Conservation (phyloP, 2,329 filamentous ascomycete genomes). For the Plenodomus tracheiphilus region DNA sequence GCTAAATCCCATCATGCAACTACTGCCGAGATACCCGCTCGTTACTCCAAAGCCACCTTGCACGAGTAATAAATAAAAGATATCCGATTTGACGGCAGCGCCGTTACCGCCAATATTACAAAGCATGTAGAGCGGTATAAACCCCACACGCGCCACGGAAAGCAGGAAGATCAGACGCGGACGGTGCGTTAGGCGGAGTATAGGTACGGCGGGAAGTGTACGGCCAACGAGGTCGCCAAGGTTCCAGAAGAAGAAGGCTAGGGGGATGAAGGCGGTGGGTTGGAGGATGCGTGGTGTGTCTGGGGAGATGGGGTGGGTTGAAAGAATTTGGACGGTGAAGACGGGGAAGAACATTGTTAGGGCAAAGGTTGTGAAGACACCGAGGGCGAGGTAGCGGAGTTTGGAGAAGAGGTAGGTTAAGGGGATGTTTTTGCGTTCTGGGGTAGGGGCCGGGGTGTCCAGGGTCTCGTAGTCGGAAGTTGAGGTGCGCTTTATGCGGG, state of each 20-base stretch:
- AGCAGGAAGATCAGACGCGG: constrained; percentile 71
- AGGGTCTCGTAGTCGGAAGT: constrained; percentile 27
- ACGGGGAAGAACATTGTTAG: constrained; percentile 95
- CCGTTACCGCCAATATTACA: constrained; percentile 85
- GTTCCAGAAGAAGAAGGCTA: constrained; percentile 94
- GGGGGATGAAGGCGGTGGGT: constrained; percentile 79
- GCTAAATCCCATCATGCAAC: constrained; percentile 87
- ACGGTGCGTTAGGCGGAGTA: constrained; percentile 60
- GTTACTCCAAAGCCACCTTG: constrained; percentile 82
- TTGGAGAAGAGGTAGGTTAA: constrained; percentile 73
- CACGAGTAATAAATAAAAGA: constrained; percentile 84
- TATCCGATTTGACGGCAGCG: constrained; percentile 70
- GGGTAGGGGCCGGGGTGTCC: constrained; percentile 12
- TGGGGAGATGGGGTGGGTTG: constrained; percentile 43
- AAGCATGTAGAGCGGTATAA: constrained; percentile 83
- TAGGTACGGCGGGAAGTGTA: constrained; percentile 63
- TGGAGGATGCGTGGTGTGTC: constrained; percentile 64
- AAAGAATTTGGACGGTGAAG: constrained; percentile 66
- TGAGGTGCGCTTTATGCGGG: constrained; percentile 24
- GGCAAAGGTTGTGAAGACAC: constrained; percentile 78
- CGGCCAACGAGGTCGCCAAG: constrained; percentile 81
- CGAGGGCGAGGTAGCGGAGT: constrained; percentile 74
- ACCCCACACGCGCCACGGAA: constrained; percentile 66
- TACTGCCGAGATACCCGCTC: constrained; percentile 85
- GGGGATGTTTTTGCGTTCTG: constrained; percentile 54